Evolutionary conservation across 1,139 yeast genomes (phyloP).

Genomic region (Pichia sp.): DNA sequence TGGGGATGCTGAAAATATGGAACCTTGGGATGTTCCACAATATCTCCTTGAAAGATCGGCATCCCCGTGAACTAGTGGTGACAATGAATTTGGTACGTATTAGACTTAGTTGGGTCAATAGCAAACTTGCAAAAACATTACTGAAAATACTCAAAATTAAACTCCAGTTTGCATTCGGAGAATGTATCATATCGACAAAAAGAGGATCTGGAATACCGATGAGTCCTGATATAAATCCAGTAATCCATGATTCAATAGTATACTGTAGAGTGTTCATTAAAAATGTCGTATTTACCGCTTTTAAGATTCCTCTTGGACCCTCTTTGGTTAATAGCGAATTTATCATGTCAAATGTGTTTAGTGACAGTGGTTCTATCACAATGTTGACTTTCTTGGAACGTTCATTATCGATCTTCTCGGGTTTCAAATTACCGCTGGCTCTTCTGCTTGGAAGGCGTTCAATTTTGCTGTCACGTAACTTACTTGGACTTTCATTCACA

Average conservation of each 20-base stretch:
- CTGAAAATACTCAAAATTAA: conserved; percentile 67
- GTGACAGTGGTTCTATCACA: conserved; percentile 54
- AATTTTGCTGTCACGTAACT: conserved; percentile 22
- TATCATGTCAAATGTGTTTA: conserved; percentile 69
- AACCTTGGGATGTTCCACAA: conserved; percentile 37
- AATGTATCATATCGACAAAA: conserved; percentile 76
- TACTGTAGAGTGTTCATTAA: conserved; percentile 69
- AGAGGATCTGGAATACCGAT: conserved; percentile 88
- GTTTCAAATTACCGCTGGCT: conserved; percentile 12
- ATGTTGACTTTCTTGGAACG: conserved; percentile 14
- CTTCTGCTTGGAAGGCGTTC: conserved; percentile 26
- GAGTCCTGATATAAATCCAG: conserved; percentile 79
- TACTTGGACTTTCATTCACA: conserved; percentile 31
- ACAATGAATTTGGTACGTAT: conserved; percentile 74
- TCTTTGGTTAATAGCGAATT: conserved; percentile 67
- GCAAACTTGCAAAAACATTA: conserved; percentile 67
- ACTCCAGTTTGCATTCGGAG: conserved; percentile 70
- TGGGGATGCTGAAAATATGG: conserved; percentile 50
- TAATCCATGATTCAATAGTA: conserved; percentile 86
- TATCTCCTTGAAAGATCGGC: conserved; percentile 39
- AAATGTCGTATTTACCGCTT: conserved; percentile 84
- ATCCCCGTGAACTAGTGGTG: conserved; percentile 45
- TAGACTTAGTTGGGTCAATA: conserved; percentile 77
- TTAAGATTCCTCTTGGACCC: conserved; percentile 80
- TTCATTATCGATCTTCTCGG: not conserved